phyloP scores from a whole-genome alignment of 768 basidiomycete species.

The Amanita thiersii region DNA sequence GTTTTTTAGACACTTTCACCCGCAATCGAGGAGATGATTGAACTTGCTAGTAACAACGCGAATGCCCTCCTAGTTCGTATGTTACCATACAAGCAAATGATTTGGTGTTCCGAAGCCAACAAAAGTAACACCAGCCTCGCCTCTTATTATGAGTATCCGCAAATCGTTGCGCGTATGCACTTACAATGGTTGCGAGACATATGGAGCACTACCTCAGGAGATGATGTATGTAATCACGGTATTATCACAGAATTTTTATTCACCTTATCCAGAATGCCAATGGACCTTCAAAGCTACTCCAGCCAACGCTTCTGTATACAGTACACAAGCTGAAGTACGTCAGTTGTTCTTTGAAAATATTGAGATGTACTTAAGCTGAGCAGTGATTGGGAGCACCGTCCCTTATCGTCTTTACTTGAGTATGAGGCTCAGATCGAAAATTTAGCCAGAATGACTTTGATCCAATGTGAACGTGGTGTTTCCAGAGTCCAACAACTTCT shows the following conservation, averaged over 20 bases:
- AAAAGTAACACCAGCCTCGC: slow-evolving; percentile 25
- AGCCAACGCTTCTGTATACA: slow-evolving; percentile 30
- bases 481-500: slow-evolving; percentile 35
- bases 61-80: slow-evolving; percentile 34
- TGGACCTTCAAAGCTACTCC: slow-evolving; percentile 34
- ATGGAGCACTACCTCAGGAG: slow-evolving; percentile 26
- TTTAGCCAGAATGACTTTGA: slow-evolving; percentile 25
- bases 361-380: slow-evolving; percentile 5
- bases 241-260: not conserved
- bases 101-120: slow-evolving; percentile 37
- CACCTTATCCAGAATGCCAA: not conserved
- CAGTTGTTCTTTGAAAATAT: not conserved
- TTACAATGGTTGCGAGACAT: slow-evolving; percentile 44
- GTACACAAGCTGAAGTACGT: slow-evolving; percentile 34
- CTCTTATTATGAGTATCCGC: slow-evolving; percentile 1
- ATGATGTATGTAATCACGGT: slow-evolving; percentile 10
- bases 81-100: slow-evolving; percentile 46
- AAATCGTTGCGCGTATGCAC: slow-evolving; percentile 23
- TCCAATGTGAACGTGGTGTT: slow-evolving; percentile 29
- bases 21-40: slow-evolving; percentile 7
- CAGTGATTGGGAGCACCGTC: slow-evolving; percentile 34
- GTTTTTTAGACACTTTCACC: not conserved
- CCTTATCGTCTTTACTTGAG: slow-evolving; percentile 28
- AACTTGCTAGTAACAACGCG: slow-evolving; percentile 7
- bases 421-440: slow-evolving; percentile 31